Base-by-base conservation (phyloP, 2,329 filamentous ascomycete species). In the Hypoxylon rubiginosum region DNA sequence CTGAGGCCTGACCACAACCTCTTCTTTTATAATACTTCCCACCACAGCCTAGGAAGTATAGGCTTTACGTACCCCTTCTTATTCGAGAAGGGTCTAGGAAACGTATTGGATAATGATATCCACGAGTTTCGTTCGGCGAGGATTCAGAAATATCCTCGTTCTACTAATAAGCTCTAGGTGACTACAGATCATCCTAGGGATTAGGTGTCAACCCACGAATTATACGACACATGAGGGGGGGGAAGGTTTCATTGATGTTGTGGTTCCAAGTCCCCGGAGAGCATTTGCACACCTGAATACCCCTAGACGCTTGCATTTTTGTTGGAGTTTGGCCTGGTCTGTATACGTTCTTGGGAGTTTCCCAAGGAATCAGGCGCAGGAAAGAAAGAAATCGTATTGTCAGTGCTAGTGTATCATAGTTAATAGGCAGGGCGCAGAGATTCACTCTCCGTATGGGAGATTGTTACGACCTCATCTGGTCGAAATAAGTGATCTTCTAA, bases 221-320 rank as follows among this genome's bases (percentile, higher is more conserved):
- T 60, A 24, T 57, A 60, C 30, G 48, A 58, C 32, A 13, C 49
- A 57, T 49, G 39, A 21, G 4, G 32, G 24, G 4, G 32, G 32
- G 48, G 28, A 32, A n/a, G 10, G 45, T 24, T 28, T 24, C 24
- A 34, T 55, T 57, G 48, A 36, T 57, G 51, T 34, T 41, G 34
- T 51, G 48, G 32, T 32, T 28, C 41, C 30, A 34, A 26, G 8
- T 24, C 21, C n/a, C 19, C 10, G 53, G 28, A 50, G 39, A 46
- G 28, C 24, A 26, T 30, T 21, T 56, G 17, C 52, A 45, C 24
- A 17, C 39, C 9, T 21, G 34, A 66, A 66, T 68, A 66, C 63
- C 64, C 55, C 15, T 21, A 34, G 19, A 34, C 21, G 24, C 28
- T 61, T 64, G 59, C 59, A 66, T 66, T 68, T 64, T 61, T 49